A percentile compares a stretch with the other conserved stretches of the same genome.
Evolutionary conservation across 1,284 basidiomycete genomes (phyloP).

Genomic region (Melampsora americana): DNA sequence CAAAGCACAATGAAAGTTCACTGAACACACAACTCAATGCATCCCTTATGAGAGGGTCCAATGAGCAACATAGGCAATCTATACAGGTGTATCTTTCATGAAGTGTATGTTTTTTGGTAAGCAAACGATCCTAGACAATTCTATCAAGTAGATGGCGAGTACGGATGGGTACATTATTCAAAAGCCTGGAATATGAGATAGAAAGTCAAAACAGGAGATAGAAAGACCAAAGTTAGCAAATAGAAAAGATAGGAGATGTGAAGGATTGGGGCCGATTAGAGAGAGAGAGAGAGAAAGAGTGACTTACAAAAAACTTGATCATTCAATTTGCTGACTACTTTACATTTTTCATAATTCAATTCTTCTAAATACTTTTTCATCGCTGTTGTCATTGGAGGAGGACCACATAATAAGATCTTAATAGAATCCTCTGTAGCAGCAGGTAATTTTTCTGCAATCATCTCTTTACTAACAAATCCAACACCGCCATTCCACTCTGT

Average conservation of each 20-base stretch:
- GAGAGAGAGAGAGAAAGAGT: neutral
- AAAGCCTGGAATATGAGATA: too few species aligned
- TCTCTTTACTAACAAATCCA: conserved; percentile 91
- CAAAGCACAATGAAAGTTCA: too few species aligned
- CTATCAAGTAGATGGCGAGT: too few species aligned
- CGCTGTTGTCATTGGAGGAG: conserved; percentile 53
- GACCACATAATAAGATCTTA: conserved; percentile 56
- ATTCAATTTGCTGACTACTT: conserved; percentile 50
- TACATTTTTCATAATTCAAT: conserved; percentile 51
- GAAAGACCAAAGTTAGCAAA: neutral
- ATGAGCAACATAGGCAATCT: too few species aligned
- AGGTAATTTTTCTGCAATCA: conserved; percentile 65
- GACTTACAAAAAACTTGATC: conserved; percentile 42
- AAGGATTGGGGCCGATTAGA: too few species aligned
- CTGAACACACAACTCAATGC: too few species aligned
- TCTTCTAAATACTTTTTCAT: conserved; percentile 53
- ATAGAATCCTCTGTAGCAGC: conserved; percentile 48
- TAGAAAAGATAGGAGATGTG: neutral
- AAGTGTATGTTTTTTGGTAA: too few species aligned
- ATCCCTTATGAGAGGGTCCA: too few species aligned
- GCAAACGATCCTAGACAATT: too few species aligned
- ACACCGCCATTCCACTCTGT: conserved; percentile 73
- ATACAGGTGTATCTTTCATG: too few species aligned
- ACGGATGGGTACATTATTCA: too few species aligned
- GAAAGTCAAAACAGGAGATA: too few species aligned